Base-by-base conservation (phyloP, 1,139 yeast species). In the Geotrichum siamense region DNA sequence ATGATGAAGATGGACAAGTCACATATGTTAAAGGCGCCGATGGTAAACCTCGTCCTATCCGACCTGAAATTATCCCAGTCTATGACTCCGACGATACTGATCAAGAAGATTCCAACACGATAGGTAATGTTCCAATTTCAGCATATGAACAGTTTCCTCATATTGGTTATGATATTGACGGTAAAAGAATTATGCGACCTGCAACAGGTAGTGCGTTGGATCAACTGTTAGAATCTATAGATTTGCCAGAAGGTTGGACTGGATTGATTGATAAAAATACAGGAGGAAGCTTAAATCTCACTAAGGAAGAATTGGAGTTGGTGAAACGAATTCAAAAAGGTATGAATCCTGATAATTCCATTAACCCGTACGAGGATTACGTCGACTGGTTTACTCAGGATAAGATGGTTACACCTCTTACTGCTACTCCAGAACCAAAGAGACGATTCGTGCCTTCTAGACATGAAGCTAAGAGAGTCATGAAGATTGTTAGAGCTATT, bases 101-200 rank as follows among this genome's bases (percentile, higher is more conserved):
- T 58, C 75, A 71, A 21, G 97, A 87, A 57, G 80, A 83, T 45
- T 69, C 70, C 55, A 91, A 91, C 64, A 86, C 97, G 5, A 84
- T 91, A 54, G 98, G 98, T 37, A 84, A 91, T 60, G 75, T 91
- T 48, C 97, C 98, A 41, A 60, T 91, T 28, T 76, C 91, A 19
- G 96, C 96, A 1, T 91, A 91, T 61, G 99, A 91, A 44, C 94
- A 87, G 62, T 83, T 83, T 81, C 98, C 98, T 1, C 98, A 93
- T 62, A 79, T 91, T 53, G 98, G 98, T 45, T 91, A 91, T 64
- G 93, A 87, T 63, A 87, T 91, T 58, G 93, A 93, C 62, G 98
- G 99, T 59, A 89, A 87, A 63, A 78, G 98, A 59, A 87, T 91
- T 57, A 89, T 93, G 97, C 78, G 99, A 64, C 99, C 99, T 10